A percentile compares a stretch with the other conserved stretches of the same genome.
Evolutionary conservation across 192 early-diverging fungal genomes (phyloP).

Genomic region (Mortierella hygrophila): DNA sequence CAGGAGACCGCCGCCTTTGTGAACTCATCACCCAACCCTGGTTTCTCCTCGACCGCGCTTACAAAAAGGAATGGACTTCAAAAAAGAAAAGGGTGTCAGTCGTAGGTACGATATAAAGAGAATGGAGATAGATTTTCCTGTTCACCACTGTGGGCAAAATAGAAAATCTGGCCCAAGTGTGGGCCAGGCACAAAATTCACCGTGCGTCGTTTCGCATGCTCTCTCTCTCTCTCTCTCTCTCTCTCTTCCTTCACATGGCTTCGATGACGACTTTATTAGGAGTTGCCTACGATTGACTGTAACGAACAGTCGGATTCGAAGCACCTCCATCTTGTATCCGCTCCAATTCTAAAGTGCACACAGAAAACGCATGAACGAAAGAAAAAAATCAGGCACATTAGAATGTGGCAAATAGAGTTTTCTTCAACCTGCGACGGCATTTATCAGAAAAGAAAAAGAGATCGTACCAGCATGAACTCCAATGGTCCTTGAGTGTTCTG

Average conservation of each 20-base stretch:
- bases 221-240: neutral
- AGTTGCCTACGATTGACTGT: slow-evolving; percentile 34
- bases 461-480: slow-evolving; percentile 37
- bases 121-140: slow-evolving; percentile 3
- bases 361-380: neutral
- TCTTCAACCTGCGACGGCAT: neutral
- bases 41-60: no score
- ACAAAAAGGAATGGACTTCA: no score
- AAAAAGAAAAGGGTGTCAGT: neutral
- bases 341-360: slow-evolving; percentile 32
- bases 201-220: neutral
- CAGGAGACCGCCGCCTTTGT: neutral
- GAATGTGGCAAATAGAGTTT: neutral
- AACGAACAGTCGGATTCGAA: slow-evolving; percentile 54
- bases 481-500: slow-evolving; percentile 27
- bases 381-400: neutral
- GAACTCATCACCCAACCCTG: no score
- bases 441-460: neutral
- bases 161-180: neutral
- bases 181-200: neutral
- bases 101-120: neutral
- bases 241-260: neutral
- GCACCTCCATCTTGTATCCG: slow-evolving; percentile 53
- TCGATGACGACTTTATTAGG: neutral
- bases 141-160: neutral